Evolutionary conservation across 768 basidiomycete species (phyloP).

Genomic region (Podaxis sp.): DNA sequence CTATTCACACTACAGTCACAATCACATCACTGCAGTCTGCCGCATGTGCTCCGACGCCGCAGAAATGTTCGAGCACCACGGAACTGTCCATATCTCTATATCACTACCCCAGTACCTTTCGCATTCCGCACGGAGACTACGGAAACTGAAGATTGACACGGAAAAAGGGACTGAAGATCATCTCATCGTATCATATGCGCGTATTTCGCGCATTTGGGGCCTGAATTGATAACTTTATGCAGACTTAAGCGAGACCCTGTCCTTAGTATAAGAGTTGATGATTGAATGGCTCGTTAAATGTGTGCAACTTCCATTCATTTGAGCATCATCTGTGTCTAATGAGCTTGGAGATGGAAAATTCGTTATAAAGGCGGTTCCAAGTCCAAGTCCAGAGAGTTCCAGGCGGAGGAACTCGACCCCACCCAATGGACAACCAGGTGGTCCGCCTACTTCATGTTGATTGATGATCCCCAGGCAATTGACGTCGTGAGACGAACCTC

Average conservation of each 20-base stretch:
- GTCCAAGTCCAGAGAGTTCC: not conserved
- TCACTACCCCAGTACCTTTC: not conserved
- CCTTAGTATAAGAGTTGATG: not conserved
- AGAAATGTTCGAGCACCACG: not conserved
- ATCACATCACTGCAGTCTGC: not conserved
- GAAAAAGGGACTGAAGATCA: not conserved
- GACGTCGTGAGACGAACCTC: not conserved
- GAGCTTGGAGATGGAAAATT: not conserved
- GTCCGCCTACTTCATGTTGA: not conserved
- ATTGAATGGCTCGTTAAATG: not conserved
- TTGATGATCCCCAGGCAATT: not conserved
- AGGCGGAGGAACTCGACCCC: not conserved
- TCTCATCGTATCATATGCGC: not conserved
- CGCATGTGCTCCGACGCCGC: not conserved
- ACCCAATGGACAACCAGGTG: not conserved
- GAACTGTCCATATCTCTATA: not conserved
- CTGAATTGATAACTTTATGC: not conserved
- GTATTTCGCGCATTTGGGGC: not conserved
- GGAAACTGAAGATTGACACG: not conserved
- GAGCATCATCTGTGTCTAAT: not conserved
- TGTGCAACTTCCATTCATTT: not conserved
- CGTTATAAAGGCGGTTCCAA: not conserved
- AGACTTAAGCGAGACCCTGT: not conserved
- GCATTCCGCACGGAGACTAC: not conserved
- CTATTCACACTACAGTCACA: not conserved